Conservation (phyloP, 768 basidiomycete genomes). For the Mycena chlorophos region DNA sequence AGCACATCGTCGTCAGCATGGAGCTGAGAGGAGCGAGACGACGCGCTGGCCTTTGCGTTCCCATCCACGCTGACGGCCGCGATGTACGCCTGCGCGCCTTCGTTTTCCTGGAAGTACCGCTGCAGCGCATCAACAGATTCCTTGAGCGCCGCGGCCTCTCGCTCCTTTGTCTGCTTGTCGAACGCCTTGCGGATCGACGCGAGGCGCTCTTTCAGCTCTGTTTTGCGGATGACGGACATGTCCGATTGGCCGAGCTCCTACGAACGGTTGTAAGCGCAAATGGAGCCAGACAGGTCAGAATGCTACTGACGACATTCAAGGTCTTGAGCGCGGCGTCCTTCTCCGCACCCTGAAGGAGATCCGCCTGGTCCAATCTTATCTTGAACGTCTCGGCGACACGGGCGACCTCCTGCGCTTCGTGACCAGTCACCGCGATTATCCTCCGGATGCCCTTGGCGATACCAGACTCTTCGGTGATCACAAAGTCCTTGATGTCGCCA, state of each 20-base stretch:
- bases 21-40: not conserved
- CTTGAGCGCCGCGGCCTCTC: conserved; percentile 74
- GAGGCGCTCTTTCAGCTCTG: conserved; percentile 74
- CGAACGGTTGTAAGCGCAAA: conserved; percentile 4
- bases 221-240: conserved; percentile 84
- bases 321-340: conserved; percentile 89
- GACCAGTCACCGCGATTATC: conserved; percentile 90
- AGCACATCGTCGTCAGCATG: conserved; percentile 3
- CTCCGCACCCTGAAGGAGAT: conserved; percentile 64
- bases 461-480: conserved; percentile 92
- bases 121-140: conserved; percentile 67
- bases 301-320: conserved; percentile 51
- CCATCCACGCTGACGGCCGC: conserved; percentile 74
- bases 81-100: conserved; percentile 68
- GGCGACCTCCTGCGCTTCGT: conserved; percentile 84
- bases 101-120: conserved; percentile 76
- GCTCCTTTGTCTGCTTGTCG: conserved; percentile 83
- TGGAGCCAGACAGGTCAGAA: conserved; percentile 1
- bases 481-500: conserved; percentile 94
- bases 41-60: conserved; percentile 70
- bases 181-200: conserved; percentile 74
- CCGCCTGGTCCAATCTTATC: conserved; percentile 61
- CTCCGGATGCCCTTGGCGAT: conserved; percentile 98
- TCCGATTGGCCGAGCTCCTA: conserved; percentile 89
- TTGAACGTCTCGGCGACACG: conserved; percentile 65